Percentiles rank a stretch among this genome's conserved stretches.
phyloP scores from a whole-genome alignment of 495 filamentous ascomycete species.

The Neurospora hispaniola region DNA sequence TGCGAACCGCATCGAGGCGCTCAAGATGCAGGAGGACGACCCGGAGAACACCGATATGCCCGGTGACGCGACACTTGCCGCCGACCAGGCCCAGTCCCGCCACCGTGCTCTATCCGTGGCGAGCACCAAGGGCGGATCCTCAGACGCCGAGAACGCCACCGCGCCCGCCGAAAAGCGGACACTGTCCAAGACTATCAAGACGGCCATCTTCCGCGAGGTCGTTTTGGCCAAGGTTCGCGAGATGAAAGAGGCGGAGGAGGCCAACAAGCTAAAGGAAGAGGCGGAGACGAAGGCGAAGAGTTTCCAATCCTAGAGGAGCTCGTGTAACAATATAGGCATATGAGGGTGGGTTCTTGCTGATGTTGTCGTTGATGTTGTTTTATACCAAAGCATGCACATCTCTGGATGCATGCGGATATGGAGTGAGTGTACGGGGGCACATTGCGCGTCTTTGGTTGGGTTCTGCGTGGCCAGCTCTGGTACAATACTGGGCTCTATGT shows the following conservation, averaged over 20 bases:
- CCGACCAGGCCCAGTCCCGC: constrained; percentile 47
- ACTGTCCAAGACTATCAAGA: constrained; percentile 66
- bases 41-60: constrained; percentile 56
- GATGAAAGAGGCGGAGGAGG: constrained; percentile 77
- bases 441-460: not conserved
- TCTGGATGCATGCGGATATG: not conserved
- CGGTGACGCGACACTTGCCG: constrained; percentile 48
- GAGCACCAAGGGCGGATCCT: constrained; percentile 12
- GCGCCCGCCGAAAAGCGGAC: constrained; percentile 47
- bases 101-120: not conserved
- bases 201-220: constrained; percentile 94
- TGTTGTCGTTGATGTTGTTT: not conserved
- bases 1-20: constrained; percentile 89
- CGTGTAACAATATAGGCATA: not conserved
- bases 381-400: not conserved
- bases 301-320: constrained; percentile 20
- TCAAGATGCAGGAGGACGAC: constrained; percentile 93
- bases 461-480: not conserved
- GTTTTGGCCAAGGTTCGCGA: constrained; percentile 93
- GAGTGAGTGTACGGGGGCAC: not conserved
- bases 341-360: not conserved
- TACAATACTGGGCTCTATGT: not conserved
- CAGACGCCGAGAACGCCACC: constrained; percentile 14
- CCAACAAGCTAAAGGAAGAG: constrained; percentile 52
- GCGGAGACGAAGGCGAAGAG: constrained; percentile 33